Conservation (phyloP, 257 asterid genomes). For the Solanum clarkiae region DNA sequence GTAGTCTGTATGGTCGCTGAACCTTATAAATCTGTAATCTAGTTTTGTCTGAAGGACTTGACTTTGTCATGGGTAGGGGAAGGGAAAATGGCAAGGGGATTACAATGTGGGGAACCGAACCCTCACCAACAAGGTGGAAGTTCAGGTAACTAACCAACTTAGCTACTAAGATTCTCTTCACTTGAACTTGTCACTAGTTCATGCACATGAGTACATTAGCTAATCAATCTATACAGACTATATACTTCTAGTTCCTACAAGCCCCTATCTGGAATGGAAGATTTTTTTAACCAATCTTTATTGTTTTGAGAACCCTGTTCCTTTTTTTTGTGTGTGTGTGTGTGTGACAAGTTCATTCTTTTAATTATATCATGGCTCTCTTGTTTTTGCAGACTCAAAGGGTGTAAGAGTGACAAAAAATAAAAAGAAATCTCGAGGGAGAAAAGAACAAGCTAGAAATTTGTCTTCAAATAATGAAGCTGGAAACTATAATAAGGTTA, state of each 20-base stretch:
- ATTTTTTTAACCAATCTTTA: not conserved
- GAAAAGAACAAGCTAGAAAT: slow-evolving; percentile 10
- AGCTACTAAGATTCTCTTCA: too few species aligned
- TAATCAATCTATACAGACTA: not conserved
- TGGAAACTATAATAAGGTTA: slow-evolving; percentile 16
- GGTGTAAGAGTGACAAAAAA: slow-evolving; percentile 20
- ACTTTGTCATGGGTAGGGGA: not conserved
- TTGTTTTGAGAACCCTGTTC: not conserved
- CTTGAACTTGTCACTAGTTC: not conserved
- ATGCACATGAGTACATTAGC: not conserved
- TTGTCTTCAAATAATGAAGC: slow-evolving; percentile 8
- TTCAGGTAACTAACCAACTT: too few species aligned
- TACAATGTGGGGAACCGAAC: too few species aligned
- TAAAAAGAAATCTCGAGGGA: slow-evolving; percentile 29
- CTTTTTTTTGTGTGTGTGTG: not conserved
- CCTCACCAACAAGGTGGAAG: too few species aligned
- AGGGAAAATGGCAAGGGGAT: too few species aligned
- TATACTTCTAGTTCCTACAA: not conserved
- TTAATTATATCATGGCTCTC: not conserved
- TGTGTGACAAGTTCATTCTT: not conserved
- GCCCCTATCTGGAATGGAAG: not conserved
- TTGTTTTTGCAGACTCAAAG: slow-evolving; percentile 20
- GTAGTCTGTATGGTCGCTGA: not conserved
- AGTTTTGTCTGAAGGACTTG: not conserved
- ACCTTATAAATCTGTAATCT: not conserved